Percentiles rank a stretch among this genome's conserved stretches.
Conservation (phyloP, 352 stramenopile genomes). For the Hyaloperonospora brassicae region DNA sequence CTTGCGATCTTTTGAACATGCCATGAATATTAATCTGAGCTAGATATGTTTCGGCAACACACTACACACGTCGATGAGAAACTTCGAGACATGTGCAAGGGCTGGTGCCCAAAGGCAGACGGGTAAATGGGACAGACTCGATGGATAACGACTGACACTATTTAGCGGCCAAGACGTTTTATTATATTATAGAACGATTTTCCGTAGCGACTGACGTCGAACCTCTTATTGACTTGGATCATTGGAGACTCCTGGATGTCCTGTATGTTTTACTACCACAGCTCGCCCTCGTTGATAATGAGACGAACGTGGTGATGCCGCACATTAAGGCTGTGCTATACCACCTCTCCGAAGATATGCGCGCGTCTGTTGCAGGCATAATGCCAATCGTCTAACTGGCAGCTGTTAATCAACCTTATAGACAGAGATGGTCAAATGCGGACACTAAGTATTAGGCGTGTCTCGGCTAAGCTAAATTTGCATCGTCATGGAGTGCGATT, state of each 20-base stretch:
- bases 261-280: too few species aligned
- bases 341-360: background rate
- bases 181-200: too few species aligned
- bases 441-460: too few species aligned
- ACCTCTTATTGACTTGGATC: too few species aligned
- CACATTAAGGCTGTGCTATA: background rate
- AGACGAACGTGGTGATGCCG: background rate
- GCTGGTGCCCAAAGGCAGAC: background rate
- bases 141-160: background rate
- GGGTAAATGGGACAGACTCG: background rate
- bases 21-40: background rate
- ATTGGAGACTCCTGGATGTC: too few species aligned
- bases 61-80: background rate
- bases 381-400: background rate
- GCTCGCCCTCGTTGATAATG: background rate
- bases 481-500: too few species aligned
- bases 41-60: background rate
- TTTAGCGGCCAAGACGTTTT: background rate
- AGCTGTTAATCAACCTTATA: background rate
- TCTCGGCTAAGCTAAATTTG: too few species aligned
- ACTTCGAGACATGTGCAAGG: too few species aligned
- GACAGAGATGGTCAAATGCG: too few species aligned
- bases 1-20: background rate
- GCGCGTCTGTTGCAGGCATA: background rate
- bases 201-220: too few species aligned